A percentile compares a stretch with the other conserved stretches of the same genome.
These are phyloP conservation scores for Fusarium transvaalense DNA, from an alignment of 2,329 filamentous ascomycete genomes.

Conservation along the genomic window DNA sequence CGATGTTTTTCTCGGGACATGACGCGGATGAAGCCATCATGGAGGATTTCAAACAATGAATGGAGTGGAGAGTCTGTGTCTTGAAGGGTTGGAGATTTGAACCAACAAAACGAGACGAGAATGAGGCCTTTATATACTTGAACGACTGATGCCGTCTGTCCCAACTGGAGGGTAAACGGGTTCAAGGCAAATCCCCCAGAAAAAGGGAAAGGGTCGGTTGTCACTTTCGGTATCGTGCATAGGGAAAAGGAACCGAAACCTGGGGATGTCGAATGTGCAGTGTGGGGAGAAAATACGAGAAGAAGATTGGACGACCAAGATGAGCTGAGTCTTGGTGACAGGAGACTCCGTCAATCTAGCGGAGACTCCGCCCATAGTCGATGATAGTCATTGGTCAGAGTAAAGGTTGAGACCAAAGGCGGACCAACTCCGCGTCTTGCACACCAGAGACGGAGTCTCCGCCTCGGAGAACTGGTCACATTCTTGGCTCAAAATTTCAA, in stretches of 20 bases:
- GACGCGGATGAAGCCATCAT: slow-evolving; percentile 45
- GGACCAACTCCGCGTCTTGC: slow-evolving; percentile 17
- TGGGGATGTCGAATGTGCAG: slow-evolving; percentile 18
- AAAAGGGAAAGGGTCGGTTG: slow-evolving; percentile 1
- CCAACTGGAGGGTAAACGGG: slow-evolving; percentile 2
- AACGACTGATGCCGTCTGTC: background rate
- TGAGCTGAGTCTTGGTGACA: background rate
- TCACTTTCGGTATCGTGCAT: slow-evolving; percentile 10
- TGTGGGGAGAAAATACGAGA: slow-evolving; percentile 31
- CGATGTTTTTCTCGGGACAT: slow-evolving; percentile 36
- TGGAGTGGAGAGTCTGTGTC: background rate
- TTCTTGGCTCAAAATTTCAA: background rate
- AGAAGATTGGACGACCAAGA: slow-evolving; percentile 18
- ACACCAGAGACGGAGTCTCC: slow-evolving; percentile 20
- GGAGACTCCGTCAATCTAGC: slow-evolving; percentile 20
- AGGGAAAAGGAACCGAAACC: slow-evolving; percentile 27
- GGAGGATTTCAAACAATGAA: background rate
- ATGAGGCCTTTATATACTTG: slow-evolving; percentile 28
- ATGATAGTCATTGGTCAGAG: background rate
- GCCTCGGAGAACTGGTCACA: background rate
- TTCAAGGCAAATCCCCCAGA: slow-evolving; percentile 12
- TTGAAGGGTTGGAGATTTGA: background rate
- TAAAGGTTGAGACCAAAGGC: background rate
- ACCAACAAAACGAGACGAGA: background rate
- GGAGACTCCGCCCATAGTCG: slow-evolving; percentile 3